Evolutionary conservation across 805 yeast genomes (phyloP), one percentile per base, ranked within the genome.

Genomic region (Debaryomyces hansenii): DNA sequence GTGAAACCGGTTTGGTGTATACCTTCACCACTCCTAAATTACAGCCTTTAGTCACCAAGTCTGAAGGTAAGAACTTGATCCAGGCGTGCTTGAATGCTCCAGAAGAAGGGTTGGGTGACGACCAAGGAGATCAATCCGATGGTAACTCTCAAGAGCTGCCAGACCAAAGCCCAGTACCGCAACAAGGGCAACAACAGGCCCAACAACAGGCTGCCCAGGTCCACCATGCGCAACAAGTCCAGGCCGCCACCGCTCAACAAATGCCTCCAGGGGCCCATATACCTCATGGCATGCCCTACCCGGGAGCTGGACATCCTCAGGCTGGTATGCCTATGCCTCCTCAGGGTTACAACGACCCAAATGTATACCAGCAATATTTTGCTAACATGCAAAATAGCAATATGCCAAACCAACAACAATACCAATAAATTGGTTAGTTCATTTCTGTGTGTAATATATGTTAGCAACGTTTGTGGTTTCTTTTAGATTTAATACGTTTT

Each of bases 11-110:
- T 12, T 82, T 94, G 52, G 99, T 94, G 45, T 94, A 94, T 70
- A 94, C 99, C 16, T 94, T 94, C 68, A 92, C 98, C 47, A 94
- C 99, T n/a, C 99, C 99, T 48, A 94, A 94, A 70, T 83, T 94
- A 63, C 98, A 94, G 72, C 99, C 99, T 7, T 80, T 94, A 58
- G 99, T 94, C 44, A 94, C 98, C 36, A 91, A 92, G 70, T 86
- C 95, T 43, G 99, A 94, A 72, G 99, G 99, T 56, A 91, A 94
- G 69, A 91, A 91, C 69, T 80, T 92, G 60, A 92, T 92, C 61
- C 97, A 94, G 74, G 96, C 97, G 11, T 94, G 99, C 66, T 76
- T 92, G 62, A 90, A 92, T 67, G 98, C 98, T 7, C 96, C 97
- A n/a, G 96, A 90, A 60, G 92, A 86, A 52, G 82, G 83, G 9